Conservation (phyloP, 768 basidiomycete genomes). For the Hortiboletus flavorubellus region DNA sequence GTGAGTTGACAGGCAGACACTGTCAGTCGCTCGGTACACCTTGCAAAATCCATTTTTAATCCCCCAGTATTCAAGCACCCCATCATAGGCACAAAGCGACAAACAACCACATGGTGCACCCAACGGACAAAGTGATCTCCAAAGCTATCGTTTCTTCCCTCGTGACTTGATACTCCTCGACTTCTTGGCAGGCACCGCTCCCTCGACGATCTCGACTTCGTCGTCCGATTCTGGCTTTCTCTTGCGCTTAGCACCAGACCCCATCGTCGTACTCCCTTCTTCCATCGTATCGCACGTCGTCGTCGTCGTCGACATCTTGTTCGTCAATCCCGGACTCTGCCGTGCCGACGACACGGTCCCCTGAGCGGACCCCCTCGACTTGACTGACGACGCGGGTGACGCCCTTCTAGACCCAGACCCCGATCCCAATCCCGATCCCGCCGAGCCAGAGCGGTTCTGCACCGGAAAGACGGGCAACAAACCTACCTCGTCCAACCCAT, state of each 20-base stretch:
- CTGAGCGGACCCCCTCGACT: slow-evolving; percentile 33
- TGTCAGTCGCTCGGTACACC: too few species aligned
- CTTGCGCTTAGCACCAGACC: slow-evolving; percentile 33
- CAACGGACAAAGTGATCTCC: not conserved
- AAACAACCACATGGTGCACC: too few species aligned
- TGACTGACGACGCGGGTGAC: slow-evolving; percentile 51
- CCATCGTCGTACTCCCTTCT: slow-evolving; percentile 29
- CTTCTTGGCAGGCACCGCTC: slow-evolving; percentile 37
- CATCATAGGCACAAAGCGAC: not conserved
- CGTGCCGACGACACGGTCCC: slow-evolving; percentile 32
- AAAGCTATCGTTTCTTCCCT: slow-evolving; percentile 39
- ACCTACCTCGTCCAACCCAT: slow-evolving; percentile 30
- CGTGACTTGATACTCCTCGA: slow-evolving; percentile 33
- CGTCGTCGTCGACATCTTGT: slow-evolving; percentile 43
- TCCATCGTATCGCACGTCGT: slow-evolving; percentile 40
- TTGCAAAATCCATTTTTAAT: too few species aligned
- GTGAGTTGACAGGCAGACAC: too few species aligned
- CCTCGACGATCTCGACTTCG: slow-evolving; percentile 53
- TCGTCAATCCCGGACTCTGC: slow-evolving; percentile 47
- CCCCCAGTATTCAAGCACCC: too few species aligned
- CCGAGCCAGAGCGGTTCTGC: slow-evolving; percentile 15
- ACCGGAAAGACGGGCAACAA: slow-evolving; percentile 23
- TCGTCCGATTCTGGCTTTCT: slow-evolving; percentile 55
- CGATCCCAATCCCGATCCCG: slow-evolving; percentile 6
- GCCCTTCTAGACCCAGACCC: slow-evolving; percentile 35